Conservation (phyloP, 257 asterid species). For the Scutellaria minor region DNA sequence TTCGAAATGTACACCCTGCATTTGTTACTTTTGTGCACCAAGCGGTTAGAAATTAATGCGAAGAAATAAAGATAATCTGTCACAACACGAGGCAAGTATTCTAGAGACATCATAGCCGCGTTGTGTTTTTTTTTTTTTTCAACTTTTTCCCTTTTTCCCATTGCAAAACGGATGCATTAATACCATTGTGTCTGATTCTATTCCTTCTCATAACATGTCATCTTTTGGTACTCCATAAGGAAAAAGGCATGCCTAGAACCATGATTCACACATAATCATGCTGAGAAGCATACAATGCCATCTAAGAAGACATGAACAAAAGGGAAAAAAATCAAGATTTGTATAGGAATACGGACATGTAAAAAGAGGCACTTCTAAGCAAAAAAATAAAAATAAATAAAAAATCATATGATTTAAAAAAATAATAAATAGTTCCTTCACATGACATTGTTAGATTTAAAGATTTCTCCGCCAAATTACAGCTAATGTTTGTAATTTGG, state of each 20-base stretch:
- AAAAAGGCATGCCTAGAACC: neutral
- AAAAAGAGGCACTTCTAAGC: neutral
- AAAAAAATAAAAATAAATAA: neutral
- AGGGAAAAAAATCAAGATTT: neutral
- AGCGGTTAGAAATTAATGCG: conserved; percentile 3
- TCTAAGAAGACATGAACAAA: neutral
- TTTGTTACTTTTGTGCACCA: conserved; percentile 10
- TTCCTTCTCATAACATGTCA: too few relatives aligned
- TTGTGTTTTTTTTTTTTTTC: neutral
- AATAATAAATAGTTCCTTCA: neutral
- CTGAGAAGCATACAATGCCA: neutral
- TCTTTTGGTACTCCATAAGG: neutral
- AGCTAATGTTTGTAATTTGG: too few relatives aligned
- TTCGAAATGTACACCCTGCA: neutral
- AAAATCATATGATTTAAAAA: neutral
- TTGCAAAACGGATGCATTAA: too few relatives aligned
- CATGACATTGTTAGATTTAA: neutral
- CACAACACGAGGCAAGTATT: neutral
- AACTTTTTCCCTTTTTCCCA: too few relatives aligned
- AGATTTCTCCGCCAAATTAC: neutral
- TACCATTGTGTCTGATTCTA: too few relatives aligned
- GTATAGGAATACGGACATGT: neutral
- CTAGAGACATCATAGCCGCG: neutral
- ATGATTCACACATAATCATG: neutral
- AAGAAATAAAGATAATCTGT: neutral